Evolutionary conservation across 2,329 filamentous ascomycete species (phyloP), one percentile per base, ranked within the genome.

Genomic region (Ploettnerulaceae sp.): DNA sequence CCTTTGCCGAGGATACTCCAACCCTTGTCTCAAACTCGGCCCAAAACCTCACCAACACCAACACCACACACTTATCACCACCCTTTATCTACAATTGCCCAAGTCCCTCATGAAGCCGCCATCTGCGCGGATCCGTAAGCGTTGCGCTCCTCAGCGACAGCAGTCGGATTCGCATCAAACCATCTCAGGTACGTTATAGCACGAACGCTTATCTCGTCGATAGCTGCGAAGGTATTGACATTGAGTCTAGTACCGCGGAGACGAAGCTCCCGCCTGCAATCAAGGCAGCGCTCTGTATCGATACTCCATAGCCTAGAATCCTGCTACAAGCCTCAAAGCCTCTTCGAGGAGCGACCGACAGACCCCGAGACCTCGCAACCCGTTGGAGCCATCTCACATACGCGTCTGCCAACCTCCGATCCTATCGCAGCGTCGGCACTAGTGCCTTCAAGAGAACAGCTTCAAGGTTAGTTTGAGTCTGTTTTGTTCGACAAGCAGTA

Each of bases 391-490:
- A 49, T 22, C 45, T 52, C 38, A 48, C 42, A 48, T 51, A 47
- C 25, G 38, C 45, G 28, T 45, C 38, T 52, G 39, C 42, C 47
- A 53, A 47, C 47, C 45, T 53, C 43, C 11, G 31, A 35, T 44
- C 45, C 45, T 53, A 35, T 53, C 31, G 45, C 53, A 41, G 45
- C 26, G 33, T 50, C 46, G 39, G 21, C 46, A 20, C 46, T 26
- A 11, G 44, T 48, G 43, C 41, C 28, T 50, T 44, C 44, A 52
- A 52, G 38, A 43, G 18, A 15, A 51, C 40, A 48, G 45, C 25
- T 55, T 45, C 44, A 52, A 54, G 52, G 49, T 54, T 50, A 32
- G 49, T 50, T 48, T 21, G 7, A 15, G 3, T 32, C 46, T 26
- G 31, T 47, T 48, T 33, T 52, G 48, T 39, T 53, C 31, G 18